Base-by-base conservation (phyloP, 805 yeast species). In the Candida nonsorbophila region DNA sequence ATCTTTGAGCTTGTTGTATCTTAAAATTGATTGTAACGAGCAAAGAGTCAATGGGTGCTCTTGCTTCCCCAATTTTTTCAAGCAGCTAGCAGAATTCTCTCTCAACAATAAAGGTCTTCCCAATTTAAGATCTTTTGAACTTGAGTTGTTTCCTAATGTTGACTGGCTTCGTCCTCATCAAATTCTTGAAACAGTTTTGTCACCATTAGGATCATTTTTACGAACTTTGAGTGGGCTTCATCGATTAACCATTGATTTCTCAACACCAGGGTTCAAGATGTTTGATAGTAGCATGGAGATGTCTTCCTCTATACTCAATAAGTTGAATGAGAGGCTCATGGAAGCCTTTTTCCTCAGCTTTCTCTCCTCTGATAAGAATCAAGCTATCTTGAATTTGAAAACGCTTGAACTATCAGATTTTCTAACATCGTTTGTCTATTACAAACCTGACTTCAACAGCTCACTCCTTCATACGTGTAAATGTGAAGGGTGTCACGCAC, bases 131-230 rank as follows among this genome's bases (percentile, higher is more conserved):
- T 44, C 47, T 27, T 50, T 58, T 29, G 56, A 52, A 34, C 28
- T 56, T 23, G 62, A 52, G 30, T 41, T 51, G 18, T 52, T 44
- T 32, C 63, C 61, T 11, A 53, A 49, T 28, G 28, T 44, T 16
- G 63, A 56, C 27, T 58, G 65, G 65, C 34, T 54, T 23, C 36
- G 61, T 14, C 62, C 66, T 5, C 55, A 51, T 29, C 58, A 55
- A 38, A 39, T 54, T 8, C 37, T 59, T 19, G 55, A 53, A 28
- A 45, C 41, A 22, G 45, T 51, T 7, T 30, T 59, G 10, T 43
- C 50, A 1, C 66, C 66, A 3, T 40, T 59, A 21, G 62, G 64
- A 0, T 38, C 37, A 6, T 53, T 56, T 28, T 33, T 58, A 12
- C 45, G 45, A 21, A 41, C 55, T 4, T 43, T 58, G 30, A 20